Conservation (phyloP, 208 protist species). For the Trypanosoma mega region DNA sequence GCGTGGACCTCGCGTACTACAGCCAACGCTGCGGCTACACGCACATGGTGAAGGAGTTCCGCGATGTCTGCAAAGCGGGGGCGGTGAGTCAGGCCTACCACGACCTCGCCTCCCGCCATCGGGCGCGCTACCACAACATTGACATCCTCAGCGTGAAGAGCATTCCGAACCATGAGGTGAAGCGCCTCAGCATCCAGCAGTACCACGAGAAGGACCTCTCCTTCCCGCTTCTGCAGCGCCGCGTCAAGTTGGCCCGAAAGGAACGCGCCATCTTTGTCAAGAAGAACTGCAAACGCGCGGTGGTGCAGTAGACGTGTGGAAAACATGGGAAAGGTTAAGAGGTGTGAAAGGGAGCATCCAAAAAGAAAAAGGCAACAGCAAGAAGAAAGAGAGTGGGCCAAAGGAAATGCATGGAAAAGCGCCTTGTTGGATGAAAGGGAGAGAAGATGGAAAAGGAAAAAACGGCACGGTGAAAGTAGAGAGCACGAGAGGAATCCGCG, state of each 20-base stretch:
- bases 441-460: not conserved
- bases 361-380: not conserved
- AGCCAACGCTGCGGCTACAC: slow-evolving; percentile 97
- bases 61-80: slow-evolving; percentile 94
- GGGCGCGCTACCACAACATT: slow-evolving; percentile 93
- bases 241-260: slow-evolving; percentile 28
- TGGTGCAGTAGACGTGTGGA: slow-evolving; percentile 11
- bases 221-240: slow-evolving; percentile 88
- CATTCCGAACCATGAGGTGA: slow-evolving; percentile 84
- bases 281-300: slow-evolving; percentile 88
- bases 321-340: not conserved
- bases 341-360: not conserved
- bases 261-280: slow-evolving; percentile 67
- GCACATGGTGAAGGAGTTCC: slow-evolving; percentile 99
- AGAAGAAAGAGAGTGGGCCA: not conserved
- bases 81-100: slow-evolving; percentile 97
- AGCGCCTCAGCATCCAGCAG: slow-evolving; percentile 39
- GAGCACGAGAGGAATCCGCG: not conserved
- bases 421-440: not conserved
- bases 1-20: slow-evolving; percentile 98
- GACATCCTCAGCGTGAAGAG: slow-evolving; percentile 95
- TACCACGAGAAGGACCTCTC: slow-evolving; percentile 91
- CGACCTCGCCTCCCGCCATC: slow-evolving; percentile 98
- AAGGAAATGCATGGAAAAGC: not conserved
- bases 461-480: too few species aligned